Conservation (phyloP, 2,329 filamentous ascomycete genomes). For the Fusarium tanahbumbuense region DNA sequence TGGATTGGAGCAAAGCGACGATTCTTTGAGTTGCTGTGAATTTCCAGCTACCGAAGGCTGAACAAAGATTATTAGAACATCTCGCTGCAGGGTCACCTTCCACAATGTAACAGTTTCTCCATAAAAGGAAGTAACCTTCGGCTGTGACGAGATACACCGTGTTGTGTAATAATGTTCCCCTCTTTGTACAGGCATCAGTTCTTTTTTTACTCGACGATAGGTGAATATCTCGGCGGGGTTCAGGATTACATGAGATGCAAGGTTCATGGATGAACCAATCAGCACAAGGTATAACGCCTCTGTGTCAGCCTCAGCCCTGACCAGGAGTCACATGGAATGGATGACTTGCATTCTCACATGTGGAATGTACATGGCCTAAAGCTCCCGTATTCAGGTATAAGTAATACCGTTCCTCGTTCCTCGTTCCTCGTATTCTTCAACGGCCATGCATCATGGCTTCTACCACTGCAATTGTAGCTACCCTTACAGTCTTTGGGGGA, state of each 20-base stretch:
- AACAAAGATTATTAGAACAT: accelerated
- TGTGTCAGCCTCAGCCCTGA: background rate
- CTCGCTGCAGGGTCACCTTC: background rate
- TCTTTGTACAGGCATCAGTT: background rate
- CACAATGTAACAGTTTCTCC: background rate
- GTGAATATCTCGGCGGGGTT: accelerated
- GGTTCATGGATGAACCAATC: background rate
- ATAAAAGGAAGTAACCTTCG: background rate
- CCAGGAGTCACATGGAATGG: background rate
- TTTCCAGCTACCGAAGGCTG: background rate
- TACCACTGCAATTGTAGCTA: background rate
- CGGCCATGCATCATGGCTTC: background rate
- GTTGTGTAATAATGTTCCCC: background rate
- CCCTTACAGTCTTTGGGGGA: background rate
- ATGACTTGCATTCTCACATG: background rate
- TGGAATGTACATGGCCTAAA: background rate
- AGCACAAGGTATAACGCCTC: background rate
- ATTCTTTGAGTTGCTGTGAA: background rate
- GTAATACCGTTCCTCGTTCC: background rate
- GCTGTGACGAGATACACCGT: background rate
- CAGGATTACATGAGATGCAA: background rate
- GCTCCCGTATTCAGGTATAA: background rate
- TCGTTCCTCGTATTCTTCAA: background rate
- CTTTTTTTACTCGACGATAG: background rate
- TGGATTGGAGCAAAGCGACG: too few species aligned